Conservation (phyloP, 148 eudicot genomes). For the Rhododendron simsii region DNA sequence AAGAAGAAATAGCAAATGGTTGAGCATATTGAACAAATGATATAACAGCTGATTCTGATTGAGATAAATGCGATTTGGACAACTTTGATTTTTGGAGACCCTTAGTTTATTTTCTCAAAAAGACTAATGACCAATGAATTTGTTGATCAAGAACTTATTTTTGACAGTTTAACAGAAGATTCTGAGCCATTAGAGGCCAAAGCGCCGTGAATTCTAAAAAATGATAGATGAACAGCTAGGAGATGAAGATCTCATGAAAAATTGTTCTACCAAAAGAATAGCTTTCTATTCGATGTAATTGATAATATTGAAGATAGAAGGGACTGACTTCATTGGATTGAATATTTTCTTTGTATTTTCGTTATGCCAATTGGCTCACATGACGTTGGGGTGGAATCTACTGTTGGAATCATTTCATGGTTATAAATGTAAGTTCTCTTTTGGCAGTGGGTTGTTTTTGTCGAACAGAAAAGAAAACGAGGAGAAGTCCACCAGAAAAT, state of each 20-base stretch:
- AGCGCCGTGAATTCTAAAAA: neutral
- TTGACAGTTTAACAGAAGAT: neutral
- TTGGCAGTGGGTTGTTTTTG: neutral
- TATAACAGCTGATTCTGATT: neutral
- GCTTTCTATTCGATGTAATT: neutral
- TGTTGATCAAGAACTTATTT: neutral
- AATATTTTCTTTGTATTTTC: neutral
- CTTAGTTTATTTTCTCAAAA: neutral
- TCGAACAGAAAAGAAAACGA: neutral
- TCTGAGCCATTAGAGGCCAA: neutral
- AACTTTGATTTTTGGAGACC: neutral
- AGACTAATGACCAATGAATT: neutral
- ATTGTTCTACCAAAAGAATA: neutral
- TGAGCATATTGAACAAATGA: neutral
- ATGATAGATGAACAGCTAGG: neutral
- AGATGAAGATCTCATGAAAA: neutral
- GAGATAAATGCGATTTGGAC: neutral
- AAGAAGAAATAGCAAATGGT: neutral
- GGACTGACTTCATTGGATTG: neutral
- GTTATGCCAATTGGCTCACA: neutral
- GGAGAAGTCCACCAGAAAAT: neutral
- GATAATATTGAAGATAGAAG: neutral
- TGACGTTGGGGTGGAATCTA: neutral
- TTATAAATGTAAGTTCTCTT: neutral
- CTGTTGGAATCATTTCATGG: neutral